Evolutionary conservation across 208 protist species (phyloP).

Genomic region (Acanthamoeba polyphaga): DNA sequence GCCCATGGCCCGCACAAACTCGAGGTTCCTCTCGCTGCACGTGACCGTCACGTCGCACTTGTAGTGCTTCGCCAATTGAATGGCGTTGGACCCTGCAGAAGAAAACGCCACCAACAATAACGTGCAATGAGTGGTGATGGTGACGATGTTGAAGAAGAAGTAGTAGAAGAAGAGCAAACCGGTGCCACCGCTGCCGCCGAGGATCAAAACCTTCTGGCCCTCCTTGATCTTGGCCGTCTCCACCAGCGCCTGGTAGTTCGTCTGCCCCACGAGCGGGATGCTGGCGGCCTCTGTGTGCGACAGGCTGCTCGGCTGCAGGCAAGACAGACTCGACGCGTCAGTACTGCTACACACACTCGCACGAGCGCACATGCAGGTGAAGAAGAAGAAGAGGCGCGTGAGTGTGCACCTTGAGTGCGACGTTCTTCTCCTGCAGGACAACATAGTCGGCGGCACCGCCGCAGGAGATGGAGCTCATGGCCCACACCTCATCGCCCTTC

Average conservation of each 20-base stretch:
- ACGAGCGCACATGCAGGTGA: not conserved
- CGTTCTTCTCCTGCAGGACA: not conserved
- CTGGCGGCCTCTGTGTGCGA: conserved; percentile 19
- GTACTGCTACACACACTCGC: not conserved
- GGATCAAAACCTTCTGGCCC: conserved; percentile 30
- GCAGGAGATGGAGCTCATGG: not conserved
- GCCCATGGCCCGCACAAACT: not conserved
- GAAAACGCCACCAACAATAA: no score
- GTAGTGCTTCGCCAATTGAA: conserved; percentile 44
- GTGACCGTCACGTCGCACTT: not conserved
- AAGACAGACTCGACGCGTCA: not conserved
- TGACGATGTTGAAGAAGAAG: not conserved
- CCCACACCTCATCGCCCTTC: conserved; percentile 37
- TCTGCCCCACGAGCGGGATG: conserved; percentile 42
- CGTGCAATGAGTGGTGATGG: not conserved
- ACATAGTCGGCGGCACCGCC: conserved; percentile 7
- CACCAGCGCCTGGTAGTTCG: conserved; percentile 4
- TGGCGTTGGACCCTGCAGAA: conserved; percentile 10
- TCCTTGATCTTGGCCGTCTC: conserved; percentile 15
- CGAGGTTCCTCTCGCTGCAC: conserved; percentile 34
- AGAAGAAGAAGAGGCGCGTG: not conserved
- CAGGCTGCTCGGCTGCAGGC: conserved; percentile 1
- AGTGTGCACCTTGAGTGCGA: not conserved
- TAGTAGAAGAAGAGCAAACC: not conserved
- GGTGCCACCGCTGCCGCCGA: conserved; percentile 29